These are phyloP conservation scores for Lactarius sp. DNA, from an alignment of 768 basidiomycete species.

Conservation along the genomic window DNA sequence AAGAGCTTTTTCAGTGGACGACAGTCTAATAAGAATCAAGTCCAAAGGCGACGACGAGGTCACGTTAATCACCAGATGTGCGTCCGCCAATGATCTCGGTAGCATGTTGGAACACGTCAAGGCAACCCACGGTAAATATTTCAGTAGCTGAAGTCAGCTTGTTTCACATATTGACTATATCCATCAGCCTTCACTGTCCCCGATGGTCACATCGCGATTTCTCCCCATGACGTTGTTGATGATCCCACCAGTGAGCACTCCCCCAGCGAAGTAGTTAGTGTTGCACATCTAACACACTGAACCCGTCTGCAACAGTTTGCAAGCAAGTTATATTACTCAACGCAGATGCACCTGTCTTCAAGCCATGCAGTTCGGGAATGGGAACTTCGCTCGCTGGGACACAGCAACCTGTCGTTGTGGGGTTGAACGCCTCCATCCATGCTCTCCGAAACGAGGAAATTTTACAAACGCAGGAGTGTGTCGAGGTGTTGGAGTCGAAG, in stretches of 20 bases:
- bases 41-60: background rate
- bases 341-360: slow-evolving; percentile 15
- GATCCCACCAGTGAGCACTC: background rate
- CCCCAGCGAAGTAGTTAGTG: background rate
- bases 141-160: background rate
- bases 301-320: background rate
- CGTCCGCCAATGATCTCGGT: slow-evolving; percentile 5
- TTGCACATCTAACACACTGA: background rate
- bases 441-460: background rate
- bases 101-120: background rate
- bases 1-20: slow-evolving; percentile 6
- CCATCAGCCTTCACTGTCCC: background rate
- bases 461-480: background rate
- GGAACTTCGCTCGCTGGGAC: background rate
- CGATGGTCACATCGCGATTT: background rate
- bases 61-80: background rate
- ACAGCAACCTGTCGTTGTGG: background rate
- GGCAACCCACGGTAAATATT: background rate
- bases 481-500: background rate
- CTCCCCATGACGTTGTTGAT: background rate
- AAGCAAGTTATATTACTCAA: background rate
- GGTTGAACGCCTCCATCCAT: slow-evolving; percentile 9
- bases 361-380: background rate
- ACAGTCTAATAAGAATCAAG: slow-evolving; percentile 9
- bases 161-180: background rate